Evolutionary conservation across 2,329 filamentous ascomycete species (phyloP), one percentile per base, ranked within the genome.

Genomic region (Talaromyces verruculosus): DNA sequence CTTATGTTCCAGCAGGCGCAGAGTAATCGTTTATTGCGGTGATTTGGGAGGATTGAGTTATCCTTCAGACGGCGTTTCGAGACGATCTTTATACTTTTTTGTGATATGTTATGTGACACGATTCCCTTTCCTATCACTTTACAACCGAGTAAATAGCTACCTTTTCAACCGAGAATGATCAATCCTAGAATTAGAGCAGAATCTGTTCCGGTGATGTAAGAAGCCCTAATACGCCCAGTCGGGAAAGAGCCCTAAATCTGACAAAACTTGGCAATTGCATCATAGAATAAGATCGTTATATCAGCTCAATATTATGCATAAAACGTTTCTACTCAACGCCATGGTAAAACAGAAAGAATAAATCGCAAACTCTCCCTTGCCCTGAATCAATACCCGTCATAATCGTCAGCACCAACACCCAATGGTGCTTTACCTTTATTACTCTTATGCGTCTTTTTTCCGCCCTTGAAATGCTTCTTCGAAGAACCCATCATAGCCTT

Each of bases 391-490:
- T 60, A 64, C 37, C 60, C 60, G 28, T 66, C 65, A 25, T 67
- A 67, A 35, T 67, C 65, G 61, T 65, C 65, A 45, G 63, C 35
- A 39, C 43, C 49, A 5, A 55, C 53, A 43, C 63, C 62, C 28
- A 57, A 33, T 5, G 62, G 28, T 69, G 72, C 68, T 72, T 75
- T 63, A 71, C 74, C 69, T 72, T 60, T 60, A 43, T 39, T 72
- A 41, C 68, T 71, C 71, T 67, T 68, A 51, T 79, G 78, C 19
- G 72, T 73, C 53, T 72, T 74, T 45, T 79, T 79, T 65, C 78
- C 77, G 11, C 71, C 75, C 70, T 80, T 80, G 70, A 80, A 79
- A 80, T 99, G 95, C 83, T 97, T 98, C 87, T 99, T 99, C 65
- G 89, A 86, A 61, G 83, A 83, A 66, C 83, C 83, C 65, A 77